Percentiles rank a stretch among this genome's conserved stretches.
Conservation (phyloP, 345 rosid genomes). For the Gossypium thurberi region DNA sequence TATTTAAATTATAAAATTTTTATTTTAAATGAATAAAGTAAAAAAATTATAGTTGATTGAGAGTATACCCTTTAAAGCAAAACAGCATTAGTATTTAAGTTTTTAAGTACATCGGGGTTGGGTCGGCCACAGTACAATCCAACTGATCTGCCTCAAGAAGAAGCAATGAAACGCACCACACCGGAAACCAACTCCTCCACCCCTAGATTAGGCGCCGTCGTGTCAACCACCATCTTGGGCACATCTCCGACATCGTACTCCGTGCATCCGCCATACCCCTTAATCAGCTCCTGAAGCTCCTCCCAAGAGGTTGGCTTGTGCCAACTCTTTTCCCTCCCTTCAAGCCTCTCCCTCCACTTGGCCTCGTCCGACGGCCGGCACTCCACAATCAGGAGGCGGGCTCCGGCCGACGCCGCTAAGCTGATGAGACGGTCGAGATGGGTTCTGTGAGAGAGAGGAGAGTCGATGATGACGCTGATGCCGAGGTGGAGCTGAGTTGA, state of each 20-base stretch:
- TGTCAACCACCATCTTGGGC: conserved; percentile 47
- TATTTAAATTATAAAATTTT: no score
- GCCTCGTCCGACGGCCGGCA: conserved; percentile 44
- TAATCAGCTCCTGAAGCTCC: conserved; percentile 46
- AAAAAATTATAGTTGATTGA: no score
- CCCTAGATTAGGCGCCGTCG: conserved; percentile 23
- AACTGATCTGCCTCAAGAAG: background rate
- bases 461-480: conserved; percentile 46
- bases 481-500: conserved; percentile 50
- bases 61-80: no score
- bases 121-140: background rate
- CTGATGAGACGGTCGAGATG: conserved; percentile 37
- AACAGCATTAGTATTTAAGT: background rate
- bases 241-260: conserved; percentile 53
- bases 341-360: conserved; percentile 51
- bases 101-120: background rate
- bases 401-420: conserved; percentile 27
- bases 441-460: conserved; percentile 47
- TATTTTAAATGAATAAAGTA: no score
- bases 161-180: conserved; percentile 33
- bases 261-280: conserved; percentile 47
- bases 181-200: conserved; percentile 23
- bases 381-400: conserved; percentile 41
- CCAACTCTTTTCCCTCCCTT: conserved; percentile 39
- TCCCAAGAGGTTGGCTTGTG: conserved; percentile 66